Conservation (phyloP, 2,329 filamentous ascomycete species). For the Anthostomella pinea region DNA sequence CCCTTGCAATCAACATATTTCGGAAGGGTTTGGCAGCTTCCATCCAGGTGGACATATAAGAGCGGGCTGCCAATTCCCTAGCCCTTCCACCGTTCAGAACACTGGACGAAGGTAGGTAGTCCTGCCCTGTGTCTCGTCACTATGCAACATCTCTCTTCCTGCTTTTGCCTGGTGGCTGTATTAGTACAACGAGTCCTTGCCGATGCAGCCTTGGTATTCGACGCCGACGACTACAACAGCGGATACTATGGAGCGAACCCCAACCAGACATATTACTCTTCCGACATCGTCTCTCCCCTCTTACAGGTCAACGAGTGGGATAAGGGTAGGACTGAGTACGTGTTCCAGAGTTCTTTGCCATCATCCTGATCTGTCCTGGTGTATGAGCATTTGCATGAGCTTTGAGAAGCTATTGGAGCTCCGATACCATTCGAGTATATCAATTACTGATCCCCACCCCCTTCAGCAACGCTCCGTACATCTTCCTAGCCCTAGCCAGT, state of each 20-base stretch:
- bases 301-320: conserved; percentile 35
- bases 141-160: conserved; percentile 31
- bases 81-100: too few relatives aligned
- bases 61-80: too few relatives aligned
- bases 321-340: conserved; percentile 23
- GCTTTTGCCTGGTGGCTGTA: conserved; percentile 37
- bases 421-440: too few relatives aligned
- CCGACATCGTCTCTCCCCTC: conserved; percentile 32
- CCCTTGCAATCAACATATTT: too few relatives aligned
- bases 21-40: too few relatives aligned
- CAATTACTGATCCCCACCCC: too few relatives aligned
- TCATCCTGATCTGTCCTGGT: too few relatives aligned
- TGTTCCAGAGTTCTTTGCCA: too few relatives aligned
- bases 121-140: not conserved
- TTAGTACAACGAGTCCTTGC: conserved; percentile 11
- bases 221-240: conserved; percentile 28
- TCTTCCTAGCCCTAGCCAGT: conserved; percentile 31
- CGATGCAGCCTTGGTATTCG: conserved; percentile 25
- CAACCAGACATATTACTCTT: conserved; percentile 33
- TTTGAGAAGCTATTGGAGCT: too few relatives aligned
- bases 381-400: too few relatives aligned
- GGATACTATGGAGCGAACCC: conserved; percentile 28
- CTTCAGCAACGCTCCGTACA: conserved; percentile 28
- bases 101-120: not conserved
- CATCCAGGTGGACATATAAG: too few relatives aligned